A percentile compares a stretch with the other conserved stretches of the same genome.
Conservation (phyloP, 2,329 filamentous ascomycete genomes). For the Fusarium abutilonis region DNA sequence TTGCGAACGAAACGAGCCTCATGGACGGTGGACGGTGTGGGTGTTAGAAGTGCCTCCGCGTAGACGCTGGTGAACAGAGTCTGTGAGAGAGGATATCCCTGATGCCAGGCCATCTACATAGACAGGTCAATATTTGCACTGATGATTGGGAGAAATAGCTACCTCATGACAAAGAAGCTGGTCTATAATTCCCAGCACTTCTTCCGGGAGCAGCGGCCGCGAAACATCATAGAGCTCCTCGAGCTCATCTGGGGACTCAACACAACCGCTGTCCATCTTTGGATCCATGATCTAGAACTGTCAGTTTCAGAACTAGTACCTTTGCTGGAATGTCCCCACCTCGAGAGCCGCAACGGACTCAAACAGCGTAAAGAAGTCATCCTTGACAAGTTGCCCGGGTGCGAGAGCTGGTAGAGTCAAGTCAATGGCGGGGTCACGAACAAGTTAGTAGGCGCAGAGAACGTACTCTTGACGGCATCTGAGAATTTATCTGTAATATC, state of each 20-base stretch:
- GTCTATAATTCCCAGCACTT: constrained; percentile 94
- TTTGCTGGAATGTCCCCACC: constrained; percentile 52
- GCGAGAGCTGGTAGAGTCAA: constrained; percentile 68
- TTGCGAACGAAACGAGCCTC: constrained; percentile 70
- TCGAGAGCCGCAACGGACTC: constrained; percentile 91
- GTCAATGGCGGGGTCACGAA: constrained; percentile 31
- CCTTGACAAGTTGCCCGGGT: constrained; percentile 88
- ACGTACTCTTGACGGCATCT: constrained; percentile 63
- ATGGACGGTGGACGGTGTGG: constrained; percentile 69
- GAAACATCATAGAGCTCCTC: constrained; percentile 84
- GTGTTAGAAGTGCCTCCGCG: constrained; percentile 82
- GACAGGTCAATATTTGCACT: constrained; percentile 13
- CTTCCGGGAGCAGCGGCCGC: constrained; percentile 73
- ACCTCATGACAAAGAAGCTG: constrained; percentile 91
- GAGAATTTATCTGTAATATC: constrained; percentile 69
- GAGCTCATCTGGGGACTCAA: constrained; percentile 80
- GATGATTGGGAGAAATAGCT: constrained; percentile 26
- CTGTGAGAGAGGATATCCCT: constrained; percentile 94
- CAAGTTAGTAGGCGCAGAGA: neutral
- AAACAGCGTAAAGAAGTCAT: constrained; percentile 93
- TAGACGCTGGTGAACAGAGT: constrained; percentile 94
- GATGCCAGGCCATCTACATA: constrained; percentile 89
- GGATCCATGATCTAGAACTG: constrained; percentile 90
- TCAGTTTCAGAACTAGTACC: constrained; percentile 1
- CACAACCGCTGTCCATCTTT: constrained; percentile 96